These are phyloP conservation scores for Plasmodium relictum DNA, from an alignment of 169 alveolate genomes.

Conservation along the genomic window DNA sequence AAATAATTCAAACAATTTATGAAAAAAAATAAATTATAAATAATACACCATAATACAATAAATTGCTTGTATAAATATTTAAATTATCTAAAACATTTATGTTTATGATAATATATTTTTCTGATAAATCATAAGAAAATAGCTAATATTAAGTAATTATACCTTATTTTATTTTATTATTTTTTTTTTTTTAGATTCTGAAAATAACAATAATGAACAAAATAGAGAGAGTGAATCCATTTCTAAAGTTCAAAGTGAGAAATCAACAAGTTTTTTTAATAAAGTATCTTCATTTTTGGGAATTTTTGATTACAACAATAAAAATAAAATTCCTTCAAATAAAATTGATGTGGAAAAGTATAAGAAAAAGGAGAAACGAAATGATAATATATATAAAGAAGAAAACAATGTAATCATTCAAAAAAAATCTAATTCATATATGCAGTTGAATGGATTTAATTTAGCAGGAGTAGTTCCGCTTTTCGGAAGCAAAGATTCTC, in stretches of 20 bases:
- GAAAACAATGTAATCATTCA: constrained; percentile 15
- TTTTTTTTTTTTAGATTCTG: background rate
- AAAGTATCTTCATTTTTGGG: constrained; percentile 51
- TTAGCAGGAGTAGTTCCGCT: background rate
- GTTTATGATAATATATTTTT: background rate
- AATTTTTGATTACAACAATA: constrained; percentile 24
- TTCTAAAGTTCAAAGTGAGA: background rate
- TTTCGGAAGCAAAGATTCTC: constrained; percentile 12
- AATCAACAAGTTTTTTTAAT: constrained; percentile 33
- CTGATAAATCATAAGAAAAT: background rate
- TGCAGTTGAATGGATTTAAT: constrained; percentile 19
- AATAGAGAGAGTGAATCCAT: background rate
- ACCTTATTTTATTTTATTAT: background rate
- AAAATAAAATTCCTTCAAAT: constrained; percentile 18
- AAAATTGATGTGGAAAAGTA: background rate
- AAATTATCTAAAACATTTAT: too few relatives aligned
- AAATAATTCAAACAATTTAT: too few relatives aligned
- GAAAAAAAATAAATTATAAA: background rate
- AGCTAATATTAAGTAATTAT: background rate
- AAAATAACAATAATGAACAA: background rate
- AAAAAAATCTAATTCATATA: constrained; percentile 37
- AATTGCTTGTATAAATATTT: too few relatives aligned
- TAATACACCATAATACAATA: background rate
- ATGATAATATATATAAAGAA: background rate
- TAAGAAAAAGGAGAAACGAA: background rate